Evolutionary conservation across 257 asterid genomes (phyloP).

Genomic region (Leonotis leonurus): DNA sequence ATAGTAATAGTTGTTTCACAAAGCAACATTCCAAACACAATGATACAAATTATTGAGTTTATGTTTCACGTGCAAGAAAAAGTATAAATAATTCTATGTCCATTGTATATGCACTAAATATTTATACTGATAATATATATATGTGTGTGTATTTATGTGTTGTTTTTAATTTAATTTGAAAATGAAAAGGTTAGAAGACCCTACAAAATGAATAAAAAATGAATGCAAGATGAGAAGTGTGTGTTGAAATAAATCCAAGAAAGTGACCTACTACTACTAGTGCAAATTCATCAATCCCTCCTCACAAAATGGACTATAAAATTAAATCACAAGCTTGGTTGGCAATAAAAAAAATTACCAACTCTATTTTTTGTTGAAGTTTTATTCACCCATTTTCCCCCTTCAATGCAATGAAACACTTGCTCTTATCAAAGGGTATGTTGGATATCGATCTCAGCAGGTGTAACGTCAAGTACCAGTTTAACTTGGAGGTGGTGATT

Average conservation of each 20-base stretch:
- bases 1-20: no score
- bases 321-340: not conserved
- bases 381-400: no score
- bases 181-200: not conserved
- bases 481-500: no score
- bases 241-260: not conserved
- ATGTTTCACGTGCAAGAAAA: not conserved
- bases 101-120: not conserved
- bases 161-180: not conserved
- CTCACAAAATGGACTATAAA: not conserved
- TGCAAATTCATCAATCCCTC: constrained; percentile 7
- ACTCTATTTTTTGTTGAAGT: not conserved
- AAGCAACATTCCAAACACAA: not conserved
- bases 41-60: not conserved
- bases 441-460: no score
- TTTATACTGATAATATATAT: not conserved
- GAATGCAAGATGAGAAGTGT: constrained; percentile 11
- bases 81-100: not conserved
- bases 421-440: not conserved
- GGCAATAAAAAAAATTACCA: not conserved
- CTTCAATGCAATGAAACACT: not conserved
- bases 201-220: not conserved
- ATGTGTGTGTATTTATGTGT: not conserved
- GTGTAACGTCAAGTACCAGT: no score
- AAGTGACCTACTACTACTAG: not conserved